Conservation (phyloP, 1,284 basidiomycete species). For the Cryptococcus amylolentus region DNA sequence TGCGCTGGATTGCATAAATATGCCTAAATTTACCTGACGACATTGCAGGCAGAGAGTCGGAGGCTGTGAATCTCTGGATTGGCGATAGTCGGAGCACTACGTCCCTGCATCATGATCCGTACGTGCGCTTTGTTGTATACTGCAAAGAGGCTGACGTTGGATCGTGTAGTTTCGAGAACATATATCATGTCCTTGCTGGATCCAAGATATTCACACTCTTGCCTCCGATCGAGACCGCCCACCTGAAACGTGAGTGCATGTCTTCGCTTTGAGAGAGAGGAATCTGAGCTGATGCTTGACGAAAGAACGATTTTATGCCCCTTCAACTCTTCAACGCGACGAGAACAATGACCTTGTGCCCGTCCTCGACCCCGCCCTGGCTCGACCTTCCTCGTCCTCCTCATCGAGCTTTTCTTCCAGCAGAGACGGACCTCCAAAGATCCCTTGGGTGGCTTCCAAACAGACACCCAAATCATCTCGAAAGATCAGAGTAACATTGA, state of each 20-base stretch:
- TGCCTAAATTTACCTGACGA: not conserved
- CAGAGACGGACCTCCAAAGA: constrained; percentile 46
- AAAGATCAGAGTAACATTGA: constrained; percentile 64
- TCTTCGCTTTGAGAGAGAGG: constrained; percentile 7
- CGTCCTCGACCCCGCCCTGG: not conserved
- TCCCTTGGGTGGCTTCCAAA: constrained; percentile 65
- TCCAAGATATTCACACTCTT: constrained; percentile 78
- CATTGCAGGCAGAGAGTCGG: constrained; percentile 55
- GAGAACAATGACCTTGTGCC: not conserved
- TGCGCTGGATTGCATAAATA: constrained; percentile 41
- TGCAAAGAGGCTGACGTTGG: not conserved
- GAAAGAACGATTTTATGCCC: constrained; percentile 35
- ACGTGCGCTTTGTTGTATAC: constrained; percentile 2
- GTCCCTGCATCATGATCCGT: constrained; percentile 69
- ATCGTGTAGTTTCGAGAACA: constrained; percentile 68
- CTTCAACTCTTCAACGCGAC: constrained; percentile 32
- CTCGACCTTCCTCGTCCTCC: constrained; percentile 9
- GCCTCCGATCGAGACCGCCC: constrained; percentile 81
- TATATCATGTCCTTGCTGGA: constrained; percentile 80
- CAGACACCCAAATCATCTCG: constrained; percentile 52
- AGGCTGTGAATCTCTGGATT: constrained; percentile 90
- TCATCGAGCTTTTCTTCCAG: constrained; percentile 43
- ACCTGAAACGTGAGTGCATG: constrained; percentile 61
- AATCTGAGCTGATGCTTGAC: not conserved
- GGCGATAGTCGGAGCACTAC: constrained; percentile 72